Conservation (phyloP, 2,329 filamentous ascomycete species). For the Alternaria alternata region DNA sequence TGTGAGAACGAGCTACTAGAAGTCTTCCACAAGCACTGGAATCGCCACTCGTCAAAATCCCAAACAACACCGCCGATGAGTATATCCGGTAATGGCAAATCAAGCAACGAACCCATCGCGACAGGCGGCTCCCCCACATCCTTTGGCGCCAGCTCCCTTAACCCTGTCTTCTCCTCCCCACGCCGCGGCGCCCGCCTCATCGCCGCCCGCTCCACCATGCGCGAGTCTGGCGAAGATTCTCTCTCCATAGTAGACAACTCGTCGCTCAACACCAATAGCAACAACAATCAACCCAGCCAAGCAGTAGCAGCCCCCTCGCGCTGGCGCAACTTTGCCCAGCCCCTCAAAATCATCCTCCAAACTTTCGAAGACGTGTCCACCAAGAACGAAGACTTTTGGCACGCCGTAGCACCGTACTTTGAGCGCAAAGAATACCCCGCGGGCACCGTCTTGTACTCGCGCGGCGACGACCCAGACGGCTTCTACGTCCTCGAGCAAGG, state of each 20-base stretch:
- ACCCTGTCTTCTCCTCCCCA: conserved; percentile 75
- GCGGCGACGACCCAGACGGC: conserved; percentile 76
- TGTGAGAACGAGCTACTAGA: conserved; percentile 94
- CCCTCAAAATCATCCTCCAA: conserved; percentile 88
- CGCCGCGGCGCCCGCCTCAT: conserved; percentile 78
- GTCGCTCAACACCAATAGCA: not conserved
- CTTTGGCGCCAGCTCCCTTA: conserved; percentile 50
- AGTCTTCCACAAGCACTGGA: conserved; percentile 59
- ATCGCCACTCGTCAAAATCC: conserved; percentile 46
- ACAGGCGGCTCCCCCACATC: conserved; percentile 36
- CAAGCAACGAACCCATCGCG: conserved; percentile 21
- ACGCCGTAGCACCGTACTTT: conserved; percentile 79
- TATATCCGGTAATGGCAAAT: conserved; percentile 31
- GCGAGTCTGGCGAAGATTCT: conserved; percentile 54
- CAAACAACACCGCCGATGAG: conserved; percentile 48
- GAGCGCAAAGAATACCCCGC: conserved; percentile 69
- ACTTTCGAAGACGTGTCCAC: conserved; percentile 90
- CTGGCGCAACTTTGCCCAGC: conserved; percentile 89
- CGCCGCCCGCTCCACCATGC: conserved; percentile 79
- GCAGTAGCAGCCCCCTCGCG: conserved; percentile 55
- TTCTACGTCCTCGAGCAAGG: conserved; percentile 93
- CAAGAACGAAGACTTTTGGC: conserved; percentile 96
- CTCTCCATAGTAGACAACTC: conserved; percentile 25
- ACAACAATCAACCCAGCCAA: not conserved
- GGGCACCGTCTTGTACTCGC: conserved; percentile 78